Conservation (phyloP, 2,329 filamentous ascomycete species). For the Emergomyces pasteurianus region DNA sequence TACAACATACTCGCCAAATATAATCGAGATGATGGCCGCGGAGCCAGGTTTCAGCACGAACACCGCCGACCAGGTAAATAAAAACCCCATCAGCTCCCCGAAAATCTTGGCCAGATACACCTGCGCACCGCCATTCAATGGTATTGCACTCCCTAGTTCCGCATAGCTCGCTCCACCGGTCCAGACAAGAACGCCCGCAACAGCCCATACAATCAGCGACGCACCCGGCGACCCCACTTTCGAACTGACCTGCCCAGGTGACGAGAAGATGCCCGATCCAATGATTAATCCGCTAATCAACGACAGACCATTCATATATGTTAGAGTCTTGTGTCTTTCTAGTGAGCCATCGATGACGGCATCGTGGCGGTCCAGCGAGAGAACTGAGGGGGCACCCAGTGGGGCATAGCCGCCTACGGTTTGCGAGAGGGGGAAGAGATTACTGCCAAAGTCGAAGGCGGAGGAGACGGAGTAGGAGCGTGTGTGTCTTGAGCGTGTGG, state of each 20-base stretch:
- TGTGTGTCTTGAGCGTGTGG: slow-evolving; percentile 36
- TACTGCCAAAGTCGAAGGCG: slow-evolving; percentile 89
- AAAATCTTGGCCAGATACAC: slow-evolving; percentile 94
- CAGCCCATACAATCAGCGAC: slow-evolving; percentile 77
- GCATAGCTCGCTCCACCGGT: slow-evolving; percentile 92
- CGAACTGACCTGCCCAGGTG: slow-evolving; percentile 79
- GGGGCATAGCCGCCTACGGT: slow-evolving; percentile 71
- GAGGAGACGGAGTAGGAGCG: slow-evolving; percentile 85
- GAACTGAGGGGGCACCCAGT: slow-evolving; percentile 60
- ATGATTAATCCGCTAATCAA: slow-evolving; percentile 89
- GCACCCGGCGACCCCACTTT: slow-evolving; percentile 88
- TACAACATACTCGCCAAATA: slow-evolving; percentile 96
- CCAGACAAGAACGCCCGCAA: slow-evolving; percentile 90
- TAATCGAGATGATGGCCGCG: slow-evolving; percentile 89
- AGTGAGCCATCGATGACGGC: slow-evolving; percentile 63
- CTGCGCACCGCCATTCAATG: slow-evolving; percentile 86
- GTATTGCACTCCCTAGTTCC: slow-evolving; percentile 89
- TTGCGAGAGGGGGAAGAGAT: slow-evolving; percentile 82
- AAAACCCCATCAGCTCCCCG: slow-evolving; percentile 80
- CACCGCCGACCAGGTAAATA: slow-evolving; percentile 94
- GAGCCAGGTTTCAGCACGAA: slow-evolving; percentile 88
- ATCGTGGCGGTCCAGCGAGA: slow-evolving; percentile 40
- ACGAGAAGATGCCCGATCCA: slow-evolving; percentile 91
- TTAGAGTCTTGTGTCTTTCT: slow-evolving; percentile 92
- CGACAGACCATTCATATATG: slow-evolving; percentile 84